These are phyloP conservation scores for Hericium erinaceus DNA, from an alignment of 768 basidiomycete species.

Conservation along the genomic window DNA sequence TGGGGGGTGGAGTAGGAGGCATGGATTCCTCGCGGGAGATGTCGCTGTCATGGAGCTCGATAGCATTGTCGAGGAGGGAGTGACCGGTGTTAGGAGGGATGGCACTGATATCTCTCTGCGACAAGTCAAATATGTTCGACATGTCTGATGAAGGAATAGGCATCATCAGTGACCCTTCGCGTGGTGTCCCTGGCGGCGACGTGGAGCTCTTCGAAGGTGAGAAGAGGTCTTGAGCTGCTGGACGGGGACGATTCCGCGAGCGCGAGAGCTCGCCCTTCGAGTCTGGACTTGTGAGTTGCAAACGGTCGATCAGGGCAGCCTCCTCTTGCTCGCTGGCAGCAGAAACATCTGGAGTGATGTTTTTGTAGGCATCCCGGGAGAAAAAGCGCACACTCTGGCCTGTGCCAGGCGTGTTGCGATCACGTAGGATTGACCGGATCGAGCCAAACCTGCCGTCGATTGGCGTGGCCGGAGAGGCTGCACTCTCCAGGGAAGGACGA, in stretches of 20 bases:
- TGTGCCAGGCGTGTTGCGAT: slow-evolving; percentile 62
- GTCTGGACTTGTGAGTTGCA: slow-evolving; percentile 23
- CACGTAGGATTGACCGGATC: slow-evolving; percentile 63
- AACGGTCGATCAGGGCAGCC: slow-evolving; percentile 18
- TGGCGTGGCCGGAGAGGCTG: slow-evolving; percentile 21
- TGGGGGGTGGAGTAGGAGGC: slow-evolving; percentile 1
- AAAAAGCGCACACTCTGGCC: slow-evolving; percentile 78
- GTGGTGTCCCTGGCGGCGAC: slow-evolving; percentile 12
- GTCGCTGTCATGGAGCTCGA: slow-evolving; percentile 27
- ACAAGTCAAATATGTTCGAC: slow-evolving; percentile 50
- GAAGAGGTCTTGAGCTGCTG: slow-evolving; percentile 13
- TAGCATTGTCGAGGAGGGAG: slow-evolving; percentile 26
- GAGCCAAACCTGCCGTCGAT: slow-evolving; percentile 35
- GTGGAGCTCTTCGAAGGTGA: slow-evolving; percentile 5
- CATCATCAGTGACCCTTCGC: slow-evolving; percentile 23
- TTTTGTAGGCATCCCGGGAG: slow-evolving; percentile 55
- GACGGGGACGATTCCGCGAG: slow-evolving; percentile 6
- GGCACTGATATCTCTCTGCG: slow-evolving; percentile 41
- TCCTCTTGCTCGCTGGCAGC: slow-evolving; percentile 28
- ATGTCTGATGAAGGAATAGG: slow-evolving; percentile 34
- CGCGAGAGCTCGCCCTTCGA: slow-evolving; percentile 8
- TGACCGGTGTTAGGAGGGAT: slow-evolving; percentile 26
- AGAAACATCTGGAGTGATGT: slow-evolving; percentile 58
- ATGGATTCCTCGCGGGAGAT: slow-evolving; percentile 13
- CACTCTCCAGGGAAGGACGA: slow-evolving; percentile 17